Evolutionary conservation across 768 basidiomycete species (phyloP).

Genomic region (Crepidotus variabilis): DNA sequence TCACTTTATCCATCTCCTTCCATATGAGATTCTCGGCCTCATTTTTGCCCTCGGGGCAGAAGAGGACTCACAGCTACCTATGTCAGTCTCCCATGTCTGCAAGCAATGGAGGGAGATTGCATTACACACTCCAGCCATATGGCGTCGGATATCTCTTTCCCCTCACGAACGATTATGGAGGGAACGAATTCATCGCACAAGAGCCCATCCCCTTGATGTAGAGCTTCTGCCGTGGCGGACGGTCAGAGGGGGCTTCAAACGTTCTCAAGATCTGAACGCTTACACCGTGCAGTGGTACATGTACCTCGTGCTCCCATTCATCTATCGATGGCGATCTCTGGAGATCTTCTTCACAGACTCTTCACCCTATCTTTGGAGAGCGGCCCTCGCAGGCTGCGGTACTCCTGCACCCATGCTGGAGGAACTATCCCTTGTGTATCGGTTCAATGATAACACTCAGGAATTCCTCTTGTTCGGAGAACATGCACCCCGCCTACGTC

Average conservation of each 20-base stretch:
- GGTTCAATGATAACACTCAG: slow-evolving; percentile 65
- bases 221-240: slow-evolving; percentile 36
- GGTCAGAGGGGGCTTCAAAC: slow-evolving; percentile 19
- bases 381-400: slow-evolving; percentile 55
- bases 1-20: slow-evolving; percentile 56
- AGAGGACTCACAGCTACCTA: slow-evolving; percentile 52
- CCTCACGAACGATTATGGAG: slow-evolving; percentile 55
- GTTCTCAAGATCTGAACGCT: slow-evolving; percentile 33
- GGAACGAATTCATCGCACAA: slow-evolving; percentile 57
- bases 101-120: slow-evolving; percentile 59
- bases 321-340: slow-evolving; percentile 60
- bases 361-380: slow-evolving; percentile 66
- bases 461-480: slow-evolving; percentile 64
- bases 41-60: slow-evolving; percentile 61
- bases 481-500: slow-evolving; percentile 51
- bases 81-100: slow-evolving; percentile 69
- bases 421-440: slow-evolving; percentile 54
- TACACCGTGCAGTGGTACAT: slow-evolving; percentile 58
- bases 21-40: slow-evolving; percentile 59
- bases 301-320: slow-evolving; percentile 49
- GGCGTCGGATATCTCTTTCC: slow-evolving; percentile 56
- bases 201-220: slow-evolving; percentile 59
- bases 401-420: slow-evolving; percentile 38
- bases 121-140: slow-evolving; percentile 56
- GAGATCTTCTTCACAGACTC: slow-evolving; percentile 52